Base-by-base conservation (phyloP, 768 basidiomycete species). In the Tricholoma terreum region DNA sequence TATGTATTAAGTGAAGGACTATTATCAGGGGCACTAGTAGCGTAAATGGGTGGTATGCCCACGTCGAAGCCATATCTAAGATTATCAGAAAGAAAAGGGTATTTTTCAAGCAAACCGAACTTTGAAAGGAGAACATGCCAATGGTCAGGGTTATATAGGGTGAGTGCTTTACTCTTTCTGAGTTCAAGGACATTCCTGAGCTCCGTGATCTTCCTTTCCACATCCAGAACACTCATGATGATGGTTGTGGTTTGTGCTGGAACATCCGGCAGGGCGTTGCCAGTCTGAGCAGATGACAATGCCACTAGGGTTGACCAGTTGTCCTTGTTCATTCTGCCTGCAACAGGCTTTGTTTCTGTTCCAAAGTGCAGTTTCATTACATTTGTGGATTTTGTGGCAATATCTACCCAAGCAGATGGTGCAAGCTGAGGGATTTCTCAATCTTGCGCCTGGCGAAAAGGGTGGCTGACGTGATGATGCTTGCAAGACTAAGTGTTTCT, bases 251-350 rank as follows among this genome's bases (percentile, higher is more conserved):
- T 27, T 27, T 2, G 24, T 27, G 24, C 24, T 27, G 24, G 24
- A 27, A 27, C 24, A 27, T 27, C 24, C 24, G 6, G 24, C 24
- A 6, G 24, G 24, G 24, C 24, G 24, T 27, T 27, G 24, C 24
- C 24, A 27, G 6, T 35, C 34, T 10, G 34, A 35, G 34, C 34
- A 35, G 34, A 35, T 35, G 9, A 35, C 34, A 7, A 35, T 10
- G 34, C 12, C 34, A 14, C 9, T 35, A 7, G 34, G 34, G 34
- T 35, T 35, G 34, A 35, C 34, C 34, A 0, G 73, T 75, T 0
- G 76, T 74, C 78, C 71, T 45, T 79, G 75, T 19, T 45, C 38
- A 40, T 62, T 3, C 0, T 57, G 45, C n/a, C 73, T 71, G 51
- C 79, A 79, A 0, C 0, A 60, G 52, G 17, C 64, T 66, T 40